Conservation (phyloP, 2,329 filamentous ascomycete genomes). For the Stagonosporopsis chrysanthemi region DNA sequence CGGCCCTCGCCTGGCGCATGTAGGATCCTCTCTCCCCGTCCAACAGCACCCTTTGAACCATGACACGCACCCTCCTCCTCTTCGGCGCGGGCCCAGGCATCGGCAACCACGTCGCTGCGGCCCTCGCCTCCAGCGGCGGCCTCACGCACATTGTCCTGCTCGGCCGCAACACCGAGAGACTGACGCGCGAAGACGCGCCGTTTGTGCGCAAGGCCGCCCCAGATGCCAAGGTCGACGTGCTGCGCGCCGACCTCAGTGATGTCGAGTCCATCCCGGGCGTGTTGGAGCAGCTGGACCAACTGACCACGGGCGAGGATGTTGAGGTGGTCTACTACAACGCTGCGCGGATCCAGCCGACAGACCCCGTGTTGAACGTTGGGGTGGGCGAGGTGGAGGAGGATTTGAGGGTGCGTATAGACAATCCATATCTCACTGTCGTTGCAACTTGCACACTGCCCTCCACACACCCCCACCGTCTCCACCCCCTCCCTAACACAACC, state of each 20-base stretch:
- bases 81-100: conserved; percentile 61
- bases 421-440: too few relatives aligned
- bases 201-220: conserved; percentile 42
- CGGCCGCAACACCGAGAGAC: conserved; percentile 53
- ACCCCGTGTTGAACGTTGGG: conserved; percentile 51
- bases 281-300: conserved; percentile 52
- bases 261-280: conserved; percentile 47
- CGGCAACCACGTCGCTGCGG: conserved; percentile 51
- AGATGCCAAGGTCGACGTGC: conserved; percentile 52
- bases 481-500: conserved; percentile 40
- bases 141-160: conserved; percentile 60
- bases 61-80: conserved; percentile 45
- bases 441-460: too few relatives aligned
- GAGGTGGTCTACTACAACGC: conserved; percentile 63
- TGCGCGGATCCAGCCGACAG: conserved; percentile 55
- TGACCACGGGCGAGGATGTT: conserved; percentile 45
- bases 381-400: conserved; percentile 59
- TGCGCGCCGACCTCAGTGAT: conserved; percentile 56
- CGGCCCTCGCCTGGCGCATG: background rate
- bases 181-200: conserved; percentile 48
- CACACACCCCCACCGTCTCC: background rate
- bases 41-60: background rate
- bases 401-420: conserved; percentile 42
- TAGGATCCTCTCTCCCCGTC: background rate
- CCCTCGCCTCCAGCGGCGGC: conserved; percentile 53